Conservation (phyloP, 2,329 filamentous ascomycete genomes). For the Ampelomyces quisqualis region DNA sequence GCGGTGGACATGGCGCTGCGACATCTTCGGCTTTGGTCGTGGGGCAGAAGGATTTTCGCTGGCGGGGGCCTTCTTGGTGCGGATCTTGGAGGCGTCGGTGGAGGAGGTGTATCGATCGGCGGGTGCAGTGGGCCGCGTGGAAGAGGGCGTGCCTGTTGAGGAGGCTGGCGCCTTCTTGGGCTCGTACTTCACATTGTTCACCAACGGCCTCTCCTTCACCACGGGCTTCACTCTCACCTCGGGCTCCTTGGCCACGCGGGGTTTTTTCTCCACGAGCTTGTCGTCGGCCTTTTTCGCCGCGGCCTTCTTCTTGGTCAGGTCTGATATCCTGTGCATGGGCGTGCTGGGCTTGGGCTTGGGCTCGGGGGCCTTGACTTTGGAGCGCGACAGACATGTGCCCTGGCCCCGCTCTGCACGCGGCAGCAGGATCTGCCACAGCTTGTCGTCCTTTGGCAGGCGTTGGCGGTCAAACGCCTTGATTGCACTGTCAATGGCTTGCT, state of each 20-base stretch:
- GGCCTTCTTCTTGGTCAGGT: conserved; percentile 48
- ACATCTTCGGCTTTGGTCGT: conserved; percentile 35
- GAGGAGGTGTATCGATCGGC: conserved; percentile 22
- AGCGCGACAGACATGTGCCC: conserved; percentile 60
- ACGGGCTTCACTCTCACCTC: conserved; percentile 26
- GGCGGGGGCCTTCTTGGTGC: conserved; percentile 32
- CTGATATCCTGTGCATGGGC: conserved; percentile 42
- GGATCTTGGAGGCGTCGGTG: conserved; percentile 27
- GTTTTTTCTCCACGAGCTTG: conserved; percentile 41
- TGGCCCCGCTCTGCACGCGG: conserved; percentile 62
- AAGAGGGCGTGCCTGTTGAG: conserved; percentile 17
- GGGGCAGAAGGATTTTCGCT: conserved; percentile 23
- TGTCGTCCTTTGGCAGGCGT: conserved; percentile 60
- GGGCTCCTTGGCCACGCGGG: conserved; percentile 12
- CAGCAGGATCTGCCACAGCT: conserved; percentile 63
- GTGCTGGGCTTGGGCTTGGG: conserved; percentile 38
- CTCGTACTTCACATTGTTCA: conserved; percentile 28
- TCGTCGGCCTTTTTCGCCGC: conserved; percentile 46
- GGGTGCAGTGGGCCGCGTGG: conserved; percentile 22
- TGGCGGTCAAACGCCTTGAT: conserved; percentile 64
- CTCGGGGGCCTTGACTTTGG: conserved; percentile 53
- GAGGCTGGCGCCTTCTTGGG: conserved; percentile 21
- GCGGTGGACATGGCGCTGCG: conserved; percentile 24
- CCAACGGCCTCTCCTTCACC: conserved; percentile 27
- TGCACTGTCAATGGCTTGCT: conserved; percentile 62